Evolutionary conservation across 2,329 filamentous ascomycete species (phyloP).

Genomic region (Tolypocladium cylindrosporum): DNA sequence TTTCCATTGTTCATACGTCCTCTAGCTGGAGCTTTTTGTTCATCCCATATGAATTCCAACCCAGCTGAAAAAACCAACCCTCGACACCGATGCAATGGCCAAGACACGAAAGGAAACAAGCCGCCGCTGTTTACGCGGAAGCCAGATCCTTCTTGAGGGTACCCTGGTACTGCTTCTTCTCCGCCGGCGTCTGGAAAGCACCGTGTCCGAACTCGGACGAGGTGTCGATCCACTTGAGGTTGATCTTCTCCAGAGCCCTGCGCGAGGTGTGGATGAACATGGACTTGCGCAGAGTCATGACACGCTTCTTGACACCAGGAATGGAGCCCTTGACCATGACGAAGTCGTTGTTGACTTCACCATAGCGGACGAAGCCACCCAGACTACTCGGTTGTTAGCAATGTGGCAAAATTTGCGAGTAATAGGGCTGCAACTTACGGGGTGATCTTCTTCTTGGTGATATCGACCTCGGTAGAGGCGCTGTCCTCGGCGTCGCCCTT

Average conservation of each 20-base stretch:
- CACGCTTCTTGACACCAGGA: slow-evolving; percentile 98
- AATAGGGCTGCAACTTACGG: slow-evolving; percentile 59
- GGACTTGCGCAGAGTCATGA: slow-evolving; percentile 97
- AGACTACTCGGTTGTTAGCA: slow-evolving; percentile 50
- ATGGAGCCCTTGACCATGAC: slow-evolving; percentile 95
- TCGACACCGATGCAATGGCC: slow-evolving; percentile 46
- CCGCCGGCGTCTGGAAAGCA: slow-evolving; percentile 95
- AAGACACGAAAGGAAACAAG: slow-evolving; percentile 31
- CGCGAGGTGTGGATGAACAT: slow-evolving; percentile 96
- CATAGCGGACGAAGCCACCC: slow-evolving; percentile 98
- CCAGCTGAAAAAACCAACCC: slow-evolving; percentile 32
- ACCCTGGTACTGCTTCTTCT: slow-evolving; percentile 97
- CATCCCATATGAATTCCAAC: slow-evolving; percentile 25
- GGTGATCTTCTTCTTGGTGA: slow-evolving; percentile 99
- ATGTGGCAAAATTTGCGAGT: neutral
- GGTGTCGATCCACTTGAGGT: slow-evolving; percentile 99
- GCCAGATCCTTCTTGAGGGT: slow-evolving; percentile 96
- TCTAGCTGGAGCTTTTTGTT: slow-evolving; percentile 24
- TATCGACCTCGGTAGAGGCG: slow-evolving; percentile 88
- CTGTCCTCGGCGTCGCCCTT: slow-evolving; percentile 86
- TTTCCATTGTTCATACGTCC: slow-evolving; percentile 21
- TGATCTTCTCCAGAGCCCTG: slow-evolving; percentile 96
- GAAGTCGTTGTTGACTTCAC: slow-evolving; percentile 99
- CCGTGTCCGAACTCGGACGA: slow-evolving; percentile 99
- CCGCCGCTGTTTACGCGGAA: slow-evolving; percentile 28